Conservation (phyloP, 2,329 filamentous ascomycete species). For the Esteya vermicola region DNA sequence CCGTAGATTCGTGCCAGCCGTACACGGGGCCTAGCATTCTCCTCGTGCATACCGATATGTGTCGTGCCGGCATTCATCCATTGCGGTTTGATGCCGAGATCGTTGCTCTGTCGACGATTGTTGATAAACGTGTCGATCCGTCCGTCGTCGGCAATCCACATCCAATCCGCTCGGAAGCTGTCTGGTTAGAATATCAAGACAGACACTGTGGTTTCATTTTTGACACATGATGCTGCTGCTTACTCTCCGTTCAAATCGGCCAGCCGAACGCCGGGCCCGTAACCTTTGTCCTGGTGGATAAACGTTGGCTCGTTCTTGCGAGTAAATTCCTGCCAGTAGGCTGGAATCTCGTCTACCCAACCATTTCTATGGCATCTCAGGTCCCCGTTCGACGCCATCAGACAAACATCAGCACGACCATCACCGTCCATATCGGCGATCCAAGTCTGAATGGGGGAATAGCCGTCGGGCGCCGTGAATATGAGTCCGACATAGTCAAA, state of each 20-base stretch:
- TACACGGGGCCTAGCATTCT: constrained; percentile 6
- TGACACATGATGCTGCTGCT: neutral
- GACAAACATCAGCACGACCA: constrained; percentile 7
- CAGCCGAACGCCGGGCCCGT: neutral
- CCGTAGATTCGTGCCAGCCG: neutral
- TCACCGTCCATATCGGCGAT: constrained; percentile 10
- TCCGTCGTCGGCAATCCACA: neutral
- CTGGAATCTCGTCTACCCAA: constrained; percentile 13
- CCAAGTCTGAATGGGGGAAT: neutral
- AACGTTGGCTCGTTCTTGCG: neutral
- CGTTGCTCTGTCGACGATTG: neutral
- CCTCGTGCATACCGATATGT: constrained; percentile 9
- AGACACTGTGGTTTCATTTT: neutral
- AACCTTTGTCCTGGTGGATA: neutral
- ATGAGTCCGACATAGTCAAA: neutral
- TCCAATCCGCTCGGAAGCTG: neutral
- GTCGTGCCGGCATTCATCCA: neutral
- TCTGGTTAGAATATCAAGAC: neutral
- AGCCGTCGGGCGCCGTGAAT: neutral
- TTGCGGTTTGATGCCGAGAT: neutral
- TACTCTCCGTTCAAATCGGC: neutral
- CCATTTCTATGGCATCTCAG: constrained; percentile 19
- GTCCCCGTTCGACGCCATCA: neutral
- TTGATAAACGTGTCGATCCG: neutral
- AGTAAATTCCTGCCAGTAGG: constrained; percentile 1